These are phyloP conservation scores for Suaeda aralocaspica DNA, from an alignment of 148 eudicot genomes.

Conservation along the genomic window DNA sequence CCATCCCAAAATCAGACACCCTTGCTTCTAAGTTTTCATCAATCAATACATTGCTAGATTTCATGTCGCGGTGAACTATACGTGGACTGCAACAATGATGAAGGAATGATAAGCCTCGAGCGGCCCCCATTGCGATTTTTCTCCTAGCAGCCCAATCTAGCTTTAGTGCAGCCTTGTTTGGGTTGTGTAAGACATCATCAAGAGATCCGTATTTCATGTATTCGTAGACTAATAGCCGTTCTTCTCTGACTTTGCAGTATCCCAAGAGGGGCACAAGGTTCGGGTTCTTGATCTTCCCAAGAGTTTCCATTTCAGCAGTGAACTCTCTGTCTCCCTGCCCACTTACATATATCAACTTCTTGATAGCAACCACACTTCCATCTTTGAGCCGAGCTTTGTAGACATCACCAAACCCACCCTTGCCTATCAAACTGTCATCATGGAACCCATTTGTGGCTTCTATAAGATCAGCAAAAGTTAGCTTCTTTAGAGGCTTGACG, in stretches of 20 bases:
- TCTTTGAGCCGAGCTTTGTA: constrained; percentile 83
- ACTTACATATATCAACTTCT: constrained; percentile 71
- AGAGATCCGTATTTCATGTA: constrained; percentile 90
- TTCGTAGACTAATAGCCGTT: constrained; percentile 73
- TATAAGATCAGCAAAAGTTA: constrained; percentile 78
- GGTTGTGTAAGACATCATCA: constrained; percentile 69
- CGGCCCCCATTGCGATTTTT: constrained; percentile 82
- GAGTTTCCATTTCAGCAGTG: constrained; percentile 91
- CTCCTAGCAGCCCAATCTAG: constrained; percentile 66
- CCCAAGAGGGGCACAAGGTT: constrained; percentile 84
- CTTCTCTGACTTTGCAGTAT: constrained; percentile 89
- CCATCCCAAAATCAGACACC: constrained; percentile 96
- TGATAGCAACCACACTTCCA: constrained; percentile 74
- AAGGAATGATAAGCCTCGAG: constrained; percentile 79
- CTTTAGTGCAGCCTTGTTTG: constrained; percentile 52
- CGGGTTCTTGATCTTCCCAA: constrained; percentile 77
- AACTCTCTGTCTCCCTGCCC: constrained; percentile 92
- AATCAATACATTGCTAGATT: constrained; percentile 78
- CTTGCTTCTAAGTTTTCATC: constrained; percentile 77
- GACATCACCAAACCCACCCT: constrained; percentile 91
- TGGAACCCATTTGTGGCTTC: constrained; percentile 88
- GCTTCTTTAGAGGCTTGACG: constrained; percentile 68
- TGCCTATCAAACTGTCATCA: constrained; percentile 57
- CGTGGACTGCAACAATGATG: constrained; percentile 84
- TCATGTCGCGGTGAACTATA: constrained; percentile 87